A percentile compares a stretch with the other conserved stretches of the same genome.
phyloP scores from a whole-genome alignment of 2,329 filamentous ascomycete species.

The Byssothecium circinans region DNA sequence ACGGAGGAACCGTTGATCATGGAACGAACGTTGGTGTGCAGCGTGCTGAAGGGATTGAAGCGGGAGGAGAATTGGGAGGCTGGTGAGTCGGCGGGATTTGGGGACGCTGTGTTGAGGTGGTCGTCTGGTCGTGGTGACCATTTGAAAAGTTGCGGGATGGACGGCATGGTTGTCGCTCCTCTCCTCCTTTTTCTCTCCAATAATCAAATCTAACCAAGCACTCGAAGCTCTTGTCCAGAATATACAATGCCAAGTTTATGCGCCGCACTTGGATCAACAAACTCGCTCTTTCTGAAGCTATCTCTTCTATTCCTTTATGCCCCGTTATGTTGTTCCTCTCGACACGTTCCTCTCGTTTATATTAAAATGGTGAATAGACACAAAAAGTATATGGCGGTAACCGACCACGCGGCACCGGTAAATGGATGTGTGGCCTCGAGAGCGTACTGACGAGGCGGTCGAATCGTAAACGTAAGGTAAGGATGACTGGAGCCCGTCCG shows the following conservation, averaged over 20 bases:
- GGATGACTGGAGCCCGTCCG: conserved; percentile 39
- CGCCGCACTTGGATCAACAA: too few species aligned
- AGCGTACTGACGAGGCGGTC: background rate
- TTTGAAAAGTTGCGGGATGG: conserved; percentile 34
- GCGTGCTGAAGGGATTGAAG: conserved; percentile 12
- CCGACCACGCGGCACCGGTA: conserved; percentile 29
- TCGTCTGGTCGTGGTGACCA: conserved; percentile 38
- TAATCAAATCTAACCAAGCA: too few species aligned
- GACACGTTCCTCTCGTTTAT: conserved; percentile 27
- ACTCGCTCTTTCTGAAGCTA: background rate
- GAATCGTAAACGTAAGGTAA: conserved; percentile 13
- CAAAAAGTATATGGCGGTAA: conserved; percentile 16
- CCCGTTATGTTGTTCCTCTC: conserved; percentile 18
- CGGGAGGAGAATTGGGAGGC: conserved; percentile 20
- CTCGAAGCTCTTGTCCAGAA: background rate
- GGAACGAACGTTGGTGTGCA: conserved; percentile 28
- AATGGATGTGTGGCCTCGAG: conserved; percentile 5
- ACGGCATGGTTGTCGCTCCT: conserved; percentile 26
- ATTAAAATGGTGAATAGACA: conserved; percentile 24
- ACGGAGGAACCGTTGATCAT: conserved; percentile 42
- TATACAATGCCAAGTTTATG: too few species aligned
- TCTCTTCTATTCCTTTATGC: conserved; percentile 31
- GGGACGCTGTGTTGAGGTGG: background rate
- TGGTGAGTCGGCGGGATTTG: conserved; percentile 15
- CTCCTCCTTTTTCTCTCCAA: background rate